Evolutionary conservation across 73 alveolate genomes (phyloP), one percentile per base, ranked within the genome.

Genomic region (Diophrys appendiculata): DNA sequence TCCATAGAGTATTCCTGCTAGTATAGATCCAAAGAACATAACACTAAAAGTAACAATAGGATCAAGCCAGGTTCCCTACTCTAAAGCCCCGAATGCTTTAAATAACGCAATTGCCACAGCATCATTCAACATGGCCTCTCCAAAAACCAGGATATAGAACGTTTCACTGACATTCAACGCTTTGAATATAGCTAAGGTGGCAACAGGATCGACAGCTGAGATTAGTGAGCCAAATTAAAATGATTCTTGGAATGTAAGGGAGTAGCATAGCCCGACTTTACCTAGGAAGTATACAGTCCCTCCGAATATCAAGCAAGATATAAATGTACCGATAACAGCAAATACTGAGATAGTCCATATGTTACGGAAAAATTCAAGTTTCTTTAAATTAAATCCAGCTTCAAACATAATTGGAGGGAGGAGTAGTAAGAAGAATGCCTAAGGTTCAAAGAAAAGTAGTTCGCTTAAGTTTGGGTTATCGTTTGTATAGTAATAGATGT

Each of bases 191-290:
- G 82, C 43, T 13, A 82, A 33, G n/a, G 91, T 82, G 5, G 91
- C 91, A 3, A 82, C 91, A 25, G 91, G 91, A 52, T 82, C 91
- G 1, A 82, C 82, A 22, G 91, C 91, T 34, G 91, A 73, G 27
- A 82, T 75, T n/a, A 82, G 68, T 1, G 86, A 54, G 2, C 91
- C 91, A 52, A 82, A 82, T 8, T 76, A 53, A 0, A 82, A 33
- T 54, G 87, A 25, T 52, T 82, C 91, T 2, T n/a, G 28, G 29
- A 82, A 65, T 2, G 73, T 31, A 26, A 82, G 54, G n/a, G 43
- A 55, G 30, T 65, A 77, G 23, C 34, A 26, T 28, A 29, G 8
- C 23, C 65, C 26, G 0, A 1, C 0, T 25, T 2, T 0, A 26
- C 81, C 86, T 64, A 80, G 76, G 1, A 76, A 25, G 52, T 65